phyloP scores from a whole-genome alignment of 164 flowering plant genomes.

The Amborella trichopoda region DNA sequence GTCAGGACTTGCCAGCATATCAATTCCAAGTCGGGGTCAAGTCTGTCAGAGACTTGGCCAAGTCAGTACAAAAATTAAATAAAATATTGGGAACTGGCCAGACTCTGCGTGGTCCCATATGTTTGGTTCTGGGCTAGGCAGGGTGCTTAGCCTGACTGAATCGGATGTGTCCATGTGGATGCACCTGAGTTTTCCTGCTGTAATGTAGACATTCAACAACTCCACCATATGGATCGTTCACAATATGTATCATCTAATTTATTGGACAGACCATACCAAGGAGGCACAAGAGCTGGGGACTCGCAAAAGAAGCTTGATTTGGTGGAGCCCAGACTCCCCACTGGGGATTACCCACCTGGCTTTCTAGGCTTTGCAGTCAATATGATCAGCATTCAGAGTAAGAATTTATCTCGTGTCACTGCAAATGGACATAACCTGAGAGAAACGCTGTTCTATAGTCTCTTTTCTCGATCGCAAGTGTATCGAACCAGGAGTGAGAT shows the following conservation, averaged over 20 bases:
- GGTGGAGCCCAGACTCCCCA: slow-evolving; percentile 58
- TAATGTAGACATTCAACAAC: too few relatives aligned
- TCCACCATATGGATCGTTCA: neutral
- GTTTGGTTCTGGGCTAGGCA: too few relatives aligned
- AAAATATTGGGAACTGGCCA: too few relatives aligned
- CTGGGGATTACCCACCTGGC: slow-evolving; percentile 65
- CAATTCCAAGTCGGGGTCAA: too few relatives aligned
- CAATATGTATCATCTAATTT: too few relatives aligned
- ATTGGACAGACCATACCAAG: slow-evolving; percentile 46
- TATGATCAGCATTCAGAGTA: slow-evolving; percentile 48
- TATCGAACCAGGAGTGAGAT: slow-evolving; percentile 65
- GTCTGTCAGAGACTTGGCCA: too few relatives aligned
- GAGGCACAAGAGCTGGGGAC: slow-evolving; percentile 48
- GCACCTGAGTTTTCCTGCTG: too few relatives aligned
- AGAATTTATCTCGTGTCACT: slow-evolving; percentile 30
- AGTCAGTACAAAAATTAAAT: too few relatives aligned
- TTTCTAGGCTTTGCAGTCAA: slow-evolving; percentile 93
- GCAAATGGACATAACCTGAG: slow-evolving; percentile 54
- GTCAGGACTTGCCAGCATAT: too few relatives aligned
- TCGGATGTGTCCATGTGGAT: too few relatives aligned
- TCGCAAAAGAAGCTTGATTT: slow-evolving; percentile 68
- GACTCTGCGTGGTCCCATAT: too few relatives aligned
- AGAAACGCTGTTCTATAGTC: slow-evolving; percentile 78
- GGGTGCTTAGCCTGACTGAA: too few relatives aligned
- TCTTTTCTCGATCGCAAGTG: slow-evolving; percentile 66